A percentile compares a stretch with the other conserved stretches of the same genome.
Conservation (phyloP, 139 green algal genomes). For the Edaphochlamys debaryana region DNA sequence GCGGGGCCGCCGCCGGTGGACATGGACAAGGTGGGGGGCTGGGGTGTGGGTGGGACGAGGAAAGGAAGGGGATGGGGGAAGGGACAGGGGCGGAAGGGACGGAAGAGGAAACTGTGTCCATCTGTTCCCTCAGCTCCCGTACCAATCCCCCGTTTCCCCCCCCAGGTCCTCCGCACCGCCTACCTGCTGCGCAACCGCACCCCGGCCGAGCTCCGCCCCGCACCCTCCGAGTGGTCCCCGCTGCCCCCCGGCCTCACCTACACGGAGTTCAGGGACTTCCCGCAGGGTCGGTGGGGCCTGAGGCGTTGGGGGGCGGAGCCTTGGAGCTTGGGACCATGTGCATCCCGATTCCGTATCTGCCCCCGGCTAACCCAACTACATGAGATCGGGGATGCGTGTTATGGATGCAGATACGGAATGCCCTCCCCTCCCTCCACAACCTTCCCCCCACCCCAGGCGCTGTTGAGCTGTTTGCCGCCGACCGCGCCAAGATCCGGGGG, state of each 20-base stretch:
- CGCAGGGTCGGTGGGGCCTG: neutral
- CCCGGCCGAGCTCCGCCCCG: conserved; percentile 41
- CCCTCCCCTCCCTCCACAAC: no score
- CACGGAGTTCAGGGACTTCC: conserved; percentile 56
- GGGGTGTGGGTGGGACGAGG: no score
- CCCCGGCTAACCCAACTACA: no score
- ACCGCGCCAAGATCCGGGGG: conserved; percentile 62
- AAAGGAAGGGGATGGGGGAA: no score
- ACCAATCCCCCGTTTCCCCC: no score
- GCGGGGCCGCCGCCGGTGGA: conserved; percentile 51
- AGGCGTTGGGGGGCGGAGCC: neutral
- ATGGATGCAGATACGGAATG: no score
- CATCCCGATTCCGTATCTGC: no score
- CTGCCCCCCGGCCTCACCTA: conserved; percentile 60
- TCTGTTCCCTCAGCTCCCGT: no score
- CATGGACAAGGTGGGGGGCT: conserved; percentile 44
- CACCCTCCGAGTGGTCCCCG: conserved; percentile 29
- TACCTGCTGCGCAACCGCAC: conserved; percentile 37
- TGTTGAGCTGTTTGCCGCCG: conserved; percentile 61
- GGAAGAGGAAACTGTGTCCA: no score
- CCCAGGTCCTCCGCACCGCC: conserved; percentile 6
- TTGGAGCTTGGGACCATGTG: no score
- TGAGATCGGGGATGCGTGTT: no score
- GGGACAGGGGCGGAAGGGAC: no score
- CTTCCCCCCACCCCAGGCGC: conserved; percentile 15